Base-by-base conservation (phyloP, 129 eudicot species). In the Arctium lappa region DNA sequence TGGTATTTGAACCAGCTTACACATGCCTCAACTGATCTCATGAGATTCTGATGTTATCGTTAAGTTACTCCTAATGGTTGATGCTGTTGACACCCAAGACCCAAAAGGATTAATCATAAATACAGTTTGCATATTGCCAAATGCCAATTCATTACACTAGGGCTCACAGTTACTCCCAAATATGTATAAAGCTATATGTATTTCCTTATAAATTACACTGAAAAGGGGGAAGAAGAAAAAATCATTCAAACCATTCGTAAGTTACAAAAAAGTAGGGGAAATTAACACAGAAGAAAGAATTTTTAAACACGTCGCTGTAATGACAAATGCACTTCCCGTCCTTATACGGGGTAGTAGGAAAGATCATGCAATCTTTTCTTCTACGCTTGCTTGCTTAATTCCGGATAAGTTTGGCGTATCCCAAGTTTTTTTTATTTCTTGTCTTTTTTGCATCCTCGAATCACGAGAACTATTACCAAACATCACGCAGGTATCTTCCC, bases 401-500 rank as follows among this genome's bases (percentile, higher is more conserved):
- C 75, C 39, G 38, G 74, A 78, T 70, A 53, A 50, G 69, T 76
- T 76, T 56, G 78, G 53, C 30, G 50, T 71, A 37, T 69, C 65
- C 31, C 3, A 72, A 76, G 42, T 62, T 30, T 31, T 39, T 4
- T 42, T 77, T 44, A 42, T 66, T 82, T 65, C 12, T 63, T 62
- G 65, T 18, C 1, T 69, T 56, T 72, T 10, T 74, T 40, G 33
- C 22, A 16, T 40, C 68, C 75, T 39, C 31, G 12, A 46, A 48
- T 37, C 62, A 50, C 38, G 39, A 13, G 33, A 33, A 13, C 62
- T 69, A 82, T 81, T 85, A 91, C 95, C 95, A 91, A 34, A 91
- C 92, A 69, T 95, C 99, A 78, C 99, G 98, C 60, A 95, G 87
- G 78, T 95, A 95, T 81, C 97, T 90, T 84, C 99, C 99, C 0